A percentile compares a stretch with the other conserved stretches of the same genome.
phyloP scores from a whole-genome alignment of 2,329 filamentous ascomycete species.

The Verruconis gallopava region DNA sequence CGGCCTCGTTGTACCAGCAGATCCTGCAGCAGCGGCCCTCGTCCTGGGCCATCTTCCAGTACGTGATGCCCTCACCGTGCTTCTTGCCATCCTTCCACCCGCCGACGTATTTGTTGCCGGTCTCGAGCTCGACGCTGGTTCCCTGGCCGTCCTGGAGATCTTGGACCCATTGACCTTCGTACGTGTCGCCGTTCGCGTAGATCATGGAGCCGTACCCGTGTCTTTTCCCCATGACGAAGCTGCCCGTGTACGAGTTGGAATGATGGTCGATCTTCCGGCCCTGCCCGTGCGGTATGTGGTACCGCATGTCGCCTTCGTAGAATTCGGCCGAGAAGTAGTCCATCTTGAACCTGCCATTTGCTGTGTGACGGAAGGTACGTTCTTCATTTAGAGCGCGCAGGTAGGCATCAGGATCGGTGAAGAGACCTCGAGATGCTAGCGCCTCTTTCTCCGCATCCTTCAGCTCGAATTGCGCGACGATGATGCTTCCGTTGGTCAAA shows the following conservation, averaged over 20 bases:
- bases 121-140: slow-evolving; percentile 41
- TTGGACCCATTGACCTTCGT: slow-evolving; percentile 44
- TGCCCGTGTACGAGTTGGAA: slow-evolving; percentile 43
- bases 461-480: slow-evolving; percentile 20
- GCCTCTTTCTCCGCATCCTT: slow-evolving; percentile 19
- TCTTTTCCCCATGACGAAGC: slow-evolving; percentile 39
- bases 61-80: slow-evolving; percentile 48
- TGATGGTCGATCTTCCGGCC: slow-evolving; percentile 40
- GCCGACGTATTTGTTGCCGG: slow-evolving; percentile 48
- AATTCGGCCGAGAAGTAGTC: slow-evolving; percentile 43
- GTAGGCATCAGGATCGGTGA: slow-evolving; percentile 27
- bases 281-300: slow-evolving; percentile 37
- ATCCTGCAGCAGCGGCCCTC: slow-evolving; percentile 47
- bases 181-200: slow-evolving; percentile 53
- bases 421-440: slow-evolving; percentile 21
- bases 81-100: slow-evolving; percentile 48
- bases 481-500: slow-evolving; percentile 17
- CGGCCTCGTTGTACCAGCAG: slow-evolving; percentile 47
- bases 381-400: slow-evolving; percentile 27
- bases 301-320: slow-evolving; percentile 41
- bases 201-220: slow-evolving; percentile 45
- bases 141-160: slow-evolving; percentile 50
- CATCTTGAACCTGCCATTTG: slow-evolving; percentile 34
- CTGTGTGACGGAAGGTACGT: slow-evolving; percentile 32
- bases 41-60: slow-evolving; percentile 49